These are phyloP conservation scores for Biancaea sappan DNA, from an alignment of 306 rosid species.

Conservation along the genomic window DNA sequence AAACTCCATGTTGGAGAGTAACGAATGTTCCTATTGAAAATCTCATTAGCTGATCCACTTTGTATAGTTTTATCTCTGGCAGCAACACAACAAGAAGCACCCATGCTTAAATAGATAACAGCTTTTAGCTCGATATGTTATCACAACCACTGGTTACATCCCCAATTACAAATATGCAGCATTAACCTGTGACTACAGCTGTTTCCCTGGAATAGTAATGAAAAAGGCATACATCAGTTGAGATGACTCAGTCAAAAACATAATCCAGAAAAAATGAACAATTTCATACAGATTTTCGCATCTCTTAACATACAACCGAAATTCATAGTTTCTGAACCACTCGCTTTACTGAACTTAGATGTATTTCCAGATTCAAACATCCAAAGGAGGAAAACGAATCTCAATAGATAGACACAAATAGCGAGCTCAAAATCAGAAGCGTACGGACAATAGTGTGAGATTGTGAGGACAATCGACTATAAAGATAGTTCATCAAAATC, in stretches of 20 bases:
- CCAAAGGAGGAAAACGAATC: background rate
- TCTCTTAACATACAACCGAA: background rate
- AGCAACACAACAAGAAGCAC: slow-evolving; percentile 58
- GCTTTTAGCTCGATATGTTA: slow-evolving; percentile 19
- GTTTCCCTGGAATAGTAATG: slow-evolving; percentile 26
- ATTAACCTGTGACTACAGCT: slow-evolving; percentile 1
- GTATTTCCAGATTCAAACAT: slow-evolving; percentile 2
- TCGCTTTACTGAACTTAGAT: background rate
- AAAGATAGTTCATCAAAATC: background rate
- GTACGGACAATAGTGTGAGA: background rate
- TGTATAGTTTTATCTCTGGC: slow-evolving; percentile 47
- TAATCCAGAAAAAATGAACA: background rate
- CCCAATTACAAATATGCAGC: slow-evolving; percentile 17
- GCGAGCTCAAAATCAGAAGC: slow-evolving; percentile 4
- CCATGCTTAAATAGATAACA: slow-evolving; percentile 39
- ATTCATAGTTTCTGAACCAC: background rate
- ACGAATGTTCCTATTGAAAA: slow-evolving; percentile 39
- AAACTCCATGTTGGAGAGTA: slow-evolving; percentile 56
- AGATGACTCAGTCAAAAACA: slow-evolving; percentile 10
- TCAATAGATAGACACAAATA: slow-evolving; percentile 9
- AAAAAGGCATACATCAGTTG: slow-evolving; percentile 31
- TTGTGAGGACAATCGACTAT: background rate
- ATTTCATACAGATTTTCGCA: background rate
- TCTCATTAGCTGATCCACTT: slow-evolving; percentile 41
- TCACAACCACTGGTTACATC: slow-evolving; percentile 23